Evolutionary conservation across 345 rosid species (phyloP), one percentile per base, ranked within the genome.

Genomic region (Citrus medica): DNA sequence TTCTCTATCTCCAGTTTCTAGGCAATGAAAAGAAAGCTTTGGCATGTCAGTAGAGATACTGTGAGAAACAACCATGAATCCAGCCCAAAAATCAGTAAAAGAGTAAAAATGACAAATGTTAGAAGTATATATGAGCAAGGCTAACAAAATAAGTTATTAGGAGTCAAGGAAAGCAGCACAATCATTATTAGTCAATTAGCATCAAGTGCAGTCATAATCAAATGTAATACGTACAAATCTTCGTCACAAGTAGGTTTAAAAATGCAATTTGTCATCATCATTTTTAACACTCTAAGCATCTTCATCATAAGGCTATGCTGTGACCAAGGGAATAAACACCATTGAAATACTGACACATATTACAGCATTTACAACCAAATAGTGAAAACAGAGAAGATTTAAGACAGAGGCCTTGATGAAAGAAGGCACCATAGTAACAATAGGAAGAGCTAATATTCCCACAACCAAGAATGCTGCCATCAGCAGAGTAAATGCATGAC

Each of bases 401-500:
- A 60, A 46, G 58, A 37, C 58, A 56, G 46, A 69, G 61, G 63
- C 70, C 48, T 69, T 25, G 51, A 48, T 2, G 68, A 62, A 63
- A 38, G 66, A 71, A 24, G 40, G 51, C 38, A 21, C 58, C 42
- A 33, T 1, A 37, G 72, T 14, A 66, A 14, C 24, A 9, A 3
- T 46, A 14, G 77, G 46, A 68, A 42, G 22, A 30, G 74, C n/a
- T 22, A 9, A 73, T 46, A 67, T 58, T 71, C 58, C 73, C 80
- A 56, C 1, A 58, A 58, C 19, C 7, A 51, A 40, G 68, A 76
- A 74, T 13, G 63, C 62, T 16, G 60, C 78, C 80, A 71, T 38
- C 72, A 63, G 14, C 59, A 42, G 76, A 37, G 40, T 0, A 74
- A 55, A 56, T 37, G 28, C 59, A 46, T 38, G 68, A 80, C 72